Percentiles rank a stretch among this genome's conserved stretches.
These are phyloP conservation scores for Colletotrichum filicis DNA, from an alignment of 2,329 filamentous ascomycete genomes.

Conservation along the genomic window DNA sequence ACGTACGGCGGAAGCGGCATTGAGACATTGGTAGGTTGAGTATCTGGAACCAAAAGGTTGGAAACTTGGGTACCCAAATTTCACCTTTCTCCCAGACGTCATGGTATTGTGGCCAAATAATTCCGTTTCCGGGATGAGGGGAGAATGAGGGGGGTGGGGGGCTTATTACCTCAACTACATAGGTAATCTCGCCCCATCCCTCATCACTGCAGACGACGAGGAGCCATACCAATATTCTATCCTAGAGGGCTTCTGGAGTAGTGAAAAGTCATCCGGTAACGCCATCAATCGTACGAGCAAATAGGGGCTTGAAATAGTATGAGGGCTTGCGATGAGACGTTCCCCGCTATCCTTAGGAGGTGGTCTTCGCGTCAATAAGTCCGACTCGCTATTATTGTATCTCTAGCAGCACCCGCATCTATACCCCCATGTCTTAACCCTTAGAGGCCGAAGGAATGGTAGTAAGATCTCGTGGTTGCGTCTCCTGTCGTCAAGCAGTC, in stretches of 20 bases:
- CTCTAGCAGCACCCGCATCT: background rate
- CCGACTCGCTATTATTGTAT: background rate
- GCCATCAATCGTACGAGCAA: background rate
- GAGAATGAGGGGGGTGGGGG: too few relatives aligned
- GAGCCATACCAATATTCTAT: background rate
- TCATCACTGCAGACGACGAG: background rate
- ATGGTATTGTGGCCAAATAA: too few relatives aligned
- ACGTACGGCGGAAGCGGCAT: background rate
- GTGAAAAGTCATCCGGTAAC: background rate
- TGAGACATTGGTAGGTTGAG: background rate
- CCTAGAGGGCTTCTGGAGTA: background rate
- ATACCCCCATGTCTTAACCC: background rate
- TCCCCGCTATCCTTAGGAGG: background rate
- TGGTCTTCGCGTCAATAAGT: background rate
- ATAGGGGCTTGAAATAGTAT: background rate
- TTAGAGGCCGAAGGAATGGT: background rate
- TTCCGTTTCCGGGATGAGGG: too few relatives aligned
- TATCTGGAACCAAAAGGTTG: too few relatives aligned
- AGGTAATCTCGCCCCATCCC: too few relatives aligned
- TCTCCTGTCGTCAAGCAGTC: too few relatives aligned
- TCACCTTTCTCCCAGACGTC: too few relatives aligned
- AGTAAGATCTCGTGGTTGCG: background rate
- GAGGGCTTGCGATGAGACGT: background rate
- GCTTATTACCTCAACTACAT: too few relatives aligned
- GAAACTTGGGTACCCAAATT: too few relatives aligned